Evolutionary conservation across 805 yeast species (phyloP), one percentile per base, ranked within the genome.

Genomic region (Ogataea siamensis): DNA sequence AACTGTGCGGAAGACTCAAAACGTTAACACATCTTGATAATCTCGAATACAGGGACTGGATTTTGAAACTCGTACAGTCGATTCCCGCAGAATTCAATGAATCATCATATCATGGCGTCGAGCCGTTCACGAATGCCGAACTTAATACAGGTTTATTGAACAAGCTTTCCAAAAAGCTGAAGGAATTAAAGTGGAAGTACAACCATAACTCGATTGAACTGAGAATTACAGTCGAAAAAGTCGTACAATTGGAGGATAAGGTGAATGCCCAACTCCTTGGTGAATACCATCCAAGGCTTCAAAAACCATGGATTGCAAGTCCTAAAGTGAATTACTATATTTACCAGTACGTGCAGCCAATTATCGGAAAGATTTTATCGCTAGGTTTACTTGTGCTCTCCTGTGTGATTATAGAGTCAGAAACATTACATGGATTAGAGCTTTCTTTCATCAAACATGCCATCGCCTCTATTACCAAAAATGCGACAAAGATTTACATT

Each of bases 361-460:
- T 58, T 5, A 27, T 66, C 1, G 69, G 71, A 29, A 62, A 76
- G n/a, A 14, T 69, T 0, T 43, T 63, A 13, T 70, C 86, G 0
- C 38, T 71, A 0, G 10, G 68, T 0, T 52, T 81, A 13, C 67
- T 66, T 9, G 28, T 53, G 0, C 50, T 74, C 5, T 75, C 89
- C 0, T 56, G 77, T 5, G 53, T 77, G 2, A 63, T 87, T 3
- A 68, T 82, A n/a, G 79, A 83, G 62, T 80, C 89, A 13, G 95
- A 87, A 54, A 63, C 82, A 23, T 69, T 83, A 38, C 89, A 85
- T 56, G 83, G 87, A 3, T 77, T 89, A 1, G 64, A 55, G 34
- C 58, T 78, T 11, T 83, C 91, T 8, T 56, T 84, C 3, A 71
- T 86, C 29, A 82, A 83, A 67, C 7, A 66, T 57, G 16, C 61